Percentiles rank a stretch among this genome's conserved stretches.
phyloP scores from a whole-genome alignment of 805 yeast genomes.

The Pichia heedii region DNA sequence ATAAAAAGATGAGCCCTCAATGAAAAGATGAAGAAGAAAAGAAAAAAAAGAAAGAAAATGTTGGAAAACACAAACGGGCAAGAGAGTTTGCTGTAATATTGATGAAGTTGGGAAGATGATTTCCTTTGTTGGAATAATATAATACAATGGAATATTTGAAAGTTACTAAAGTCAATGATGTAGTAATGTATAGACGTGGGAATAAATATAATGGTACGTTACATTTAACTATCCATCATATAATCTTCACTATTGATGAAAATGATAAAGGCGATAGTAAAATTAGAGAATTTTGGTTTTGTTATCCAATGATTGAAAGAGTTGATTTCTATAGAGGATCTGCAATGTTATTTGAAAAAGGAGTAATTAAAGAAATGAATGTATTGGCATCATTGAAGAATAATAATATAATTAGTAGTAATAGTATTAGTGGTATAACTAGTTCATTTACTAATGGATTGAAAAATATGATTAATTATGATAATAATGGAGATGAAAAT shows the following conservation, averaged over 20 bases:
- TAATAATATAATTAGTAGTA: not conserved
- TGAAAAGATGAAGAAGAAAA: too few species aligned
- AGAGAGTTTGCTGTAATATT: too few species aligned
- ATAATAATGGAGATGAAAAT: not conserved
- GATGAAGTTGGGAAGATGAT: too few species aligned
- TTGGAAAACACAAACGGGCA: too few species aligned
- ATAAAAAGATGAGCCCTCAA: too few species aligned
- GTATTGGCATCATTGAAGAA: not conserved
- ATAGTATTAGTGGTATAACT: not conserved
- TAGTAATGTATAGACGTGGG: conserved; percentile 52
- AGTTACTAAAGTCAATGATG: conserved; percentile 37
- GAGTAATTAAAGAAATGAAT: not conserved
- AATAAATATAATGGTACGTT: conserved; percentile 45
- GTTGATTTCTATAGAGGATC: conserved; percentile 52
- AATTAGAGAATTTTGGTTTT: conserved; percentile 74
- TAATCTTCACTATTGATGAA: conserved; percentile 43
- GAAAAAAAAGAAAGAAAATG: too few species aligned
- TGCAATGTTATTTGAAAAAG: conserved; percentile 23
- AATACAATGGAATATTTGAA: conserved; percentile 50
- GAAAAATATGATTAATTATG: not conserved
- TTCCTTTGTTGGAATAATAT: too few species aligned
- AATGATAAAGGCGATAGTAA: conserved; percentile 5
- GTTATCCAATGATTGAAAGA: conserved; percentile 73
- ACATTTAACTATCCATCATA: conserved; percentile 67
- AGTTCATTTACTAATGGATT: not conserved